Conservation (phyloP, 2,329 filamentous ascomycete genomes). For the Thelonectria olida region DNA sequence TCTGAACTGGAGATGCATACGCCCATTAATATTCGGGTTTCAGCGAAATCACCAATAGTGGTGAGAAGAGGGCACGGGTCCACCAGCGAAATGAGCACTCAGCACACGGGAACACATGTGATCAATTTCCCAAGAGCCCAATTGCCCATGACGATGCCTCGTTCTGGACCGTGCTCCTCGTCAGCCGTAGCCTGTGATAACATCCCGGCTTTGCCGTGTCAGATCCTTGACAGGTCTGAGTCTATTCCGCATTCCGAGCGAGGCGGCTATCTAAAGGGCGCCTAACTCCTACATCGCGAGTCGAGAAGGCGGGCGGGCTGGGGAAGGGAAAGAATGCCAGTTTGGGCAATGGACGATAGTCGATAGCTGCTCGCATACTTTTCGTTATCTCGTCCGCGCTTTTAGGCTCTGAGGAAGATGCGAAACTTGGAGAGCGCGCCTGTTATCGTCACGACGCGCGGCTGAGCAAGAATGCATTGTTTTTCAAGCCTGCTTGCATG, state of each 20-base stretch:
- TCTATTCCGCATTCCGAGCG: background rate
- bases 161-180: constrained; percentile 1
- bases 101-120: background rate
- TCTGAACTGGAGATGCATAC: background rate
- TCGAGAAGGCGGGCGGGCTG: too few relatives aligned
- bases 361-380: background rate
- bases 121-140: background rate
- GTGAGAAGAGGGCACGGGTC: constrained; percentile 8
- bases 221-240: background rate
- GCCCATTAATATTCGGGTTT: constrained; percentile 2
- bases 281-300: background rate
- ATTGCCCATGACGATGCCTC: background rate
- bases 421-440: background rate
- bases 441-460: background rate
- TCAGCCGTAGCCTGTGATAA: background rate
- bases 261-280: background rate
- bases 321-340: background rate
- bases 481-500: background rate
- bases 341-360: background rate
- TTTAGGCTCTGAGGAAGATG: background rate
- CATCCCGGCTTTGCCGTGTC: constrained; percentile 4
- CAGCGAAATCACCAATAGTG: background rate
- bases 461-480: background rate
- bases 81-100: constrained; percentile 8
- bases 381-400: background rate